phyloP scores from a whole-genome alignment of 106 monocot species.

The Dendrobium chrysotoxum region DNA sequence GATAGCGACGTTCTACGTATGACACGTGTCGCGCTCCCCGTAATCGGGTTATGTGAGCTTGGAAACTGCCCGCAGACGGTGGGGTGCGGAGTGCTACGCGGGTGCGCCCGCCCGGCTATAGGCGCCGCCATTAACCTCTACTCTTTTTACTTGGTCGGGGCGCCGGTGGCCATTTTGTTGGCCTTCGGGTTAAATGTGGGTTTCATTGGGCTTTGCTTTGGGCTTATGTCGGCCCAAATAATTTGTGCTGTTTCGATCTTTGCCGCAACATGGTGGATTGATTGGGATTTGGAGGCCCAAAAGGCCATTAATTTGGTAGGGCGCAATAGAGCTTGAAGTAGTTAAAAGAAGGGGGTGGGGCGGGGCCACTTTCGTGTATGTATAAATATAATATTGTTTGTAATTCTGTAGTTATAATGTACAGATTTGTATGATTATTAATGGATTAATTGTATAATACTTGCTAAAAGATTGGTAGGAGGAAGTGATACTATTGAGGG shows the following conservation, averaged over 20 bases:
- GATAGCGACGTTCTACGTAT: conserved; percentile 24
- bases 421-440: too few species aligned
- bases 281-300: conserved; percentile 34
- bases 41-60: conserved; percentile 44
- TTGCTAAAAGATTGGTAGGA: too few species aligned
- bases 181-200: conserved; percentile 26
- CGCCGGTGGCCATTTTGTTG: conserved; percentile 28
- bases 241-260: conserved; percentile 20
- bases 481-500: too few species aligned
- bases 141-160: conserved; percentile 38
- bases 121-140: conserved; percentile 34
- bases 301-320: conserved; percentile 37
- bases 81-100: conserved; percentile 39
- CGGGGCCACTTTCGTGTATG: not conserved
- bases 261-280: conserved; percentile 7
- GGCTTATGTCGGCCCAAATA: conserved; percentile 35
- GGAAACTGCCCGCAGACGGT: conserved; percentile 48
- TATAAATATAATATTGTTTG: too few species aligned
- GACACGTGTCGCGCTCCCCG: conserved; percentile 22
- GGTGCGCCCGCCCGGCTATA: conserved; percentile 27
- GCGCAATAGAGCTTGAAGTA: not conserved
- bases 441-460: too few species aligned
- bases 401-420: too few species aligned
- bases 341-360: not conserved
- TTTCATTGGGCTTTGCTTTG: conserved; percentile 35